Conservation (phyloP, 805 yeast genomes). For the Cyberlindnera amylophila region DNA sequence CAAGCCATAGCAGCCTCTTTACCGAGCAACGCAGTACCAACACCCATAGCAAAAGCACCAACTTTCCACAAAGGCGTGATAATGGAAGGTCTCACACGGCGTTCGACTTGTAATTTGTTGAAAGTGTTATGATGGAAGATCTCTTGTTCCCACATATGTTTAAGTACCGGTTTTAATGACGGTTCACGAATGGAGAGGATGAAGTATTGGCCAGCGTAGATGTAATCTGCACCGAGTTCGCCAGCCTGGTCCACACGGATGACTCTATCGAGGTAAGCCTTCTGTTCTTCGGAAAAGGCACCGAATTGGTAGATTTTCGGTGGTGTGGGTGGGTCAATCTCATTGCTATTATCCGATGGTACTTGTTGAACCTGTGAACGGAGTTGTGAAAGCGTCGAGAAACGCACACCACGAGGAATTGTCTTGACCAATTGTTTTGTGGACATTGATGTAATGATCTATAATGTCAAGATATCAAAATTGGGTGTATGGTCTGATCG, state of each 20-base stretch:
- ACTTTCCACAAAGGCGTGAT: conserved; percentile 90
- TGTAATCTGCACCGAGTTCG: conserved; percentile 91
- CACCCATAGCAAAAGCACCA: conserved; percentile 86
- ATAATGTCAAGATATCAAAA: background rate
- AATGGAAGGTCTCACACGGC: conserved; percentile 86
- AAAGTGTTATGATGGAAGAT: conserved; percentile 86
- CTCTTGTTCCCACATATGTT: conserved; percentile 99
- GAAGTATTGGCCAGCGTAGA: conserved; percentile 85
- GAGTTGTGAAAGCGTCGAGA: conserved; percentile 23
- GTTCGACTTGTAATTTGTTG: conserved; percentile 65
- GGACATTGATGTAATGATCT: conserved; percentile 1
- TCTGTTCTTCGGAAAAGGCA: conserved; percentile 47
- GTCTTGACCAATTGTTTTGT: conserved; percentile 11
- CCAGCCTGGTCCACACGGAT: conserved; percentile 98
- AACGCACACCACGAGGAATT: conserved; percentile 14
- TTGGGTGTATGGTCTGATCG: background rate
- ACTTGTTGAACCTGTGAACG: conserved; percentile 16
- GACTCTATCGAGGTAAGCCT: conserved; percentile 66
- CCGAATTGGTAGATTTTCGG: conserved; percentile 9
- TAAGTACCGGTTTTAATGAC: conserved; percentile 69
- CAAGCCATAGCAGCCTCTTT: conserved; percentile 99
- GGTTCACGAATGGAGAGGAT: conserved; percentile 72
- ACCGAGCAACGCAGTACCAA: conserved; percentile 78
- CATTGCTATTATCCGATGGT: background rate
- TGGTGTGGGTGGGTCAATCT: background rate